Evolutionary conservation across 768 basidiomycete genomes (phyloP), one percentile per base, ranked within the genome.

Genomic region (Termitomyces sp.): DNA sequence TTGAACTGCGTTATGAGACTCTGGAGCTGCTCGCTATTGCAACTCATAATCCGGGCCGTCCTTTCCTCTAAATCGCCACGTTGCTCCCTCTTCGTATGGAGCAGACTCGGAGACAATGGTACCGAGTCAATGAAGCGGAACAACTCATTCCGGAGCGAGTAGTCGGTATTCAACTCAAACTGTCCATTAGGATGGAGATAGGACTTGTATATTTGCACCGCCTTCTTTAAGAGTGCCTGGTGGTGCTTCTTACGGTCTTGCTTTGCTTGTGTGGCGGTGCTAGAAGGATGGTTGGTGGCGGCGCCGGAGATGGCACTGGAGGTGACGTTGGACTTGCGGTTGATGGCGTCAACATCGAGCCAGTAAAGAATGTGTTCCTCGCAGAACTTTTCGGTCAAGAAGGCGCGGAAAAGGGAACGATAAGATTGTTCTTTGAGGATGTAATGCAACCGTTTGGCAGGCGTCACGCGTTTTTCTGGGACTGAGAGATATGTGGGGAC

Each of bases 301-400:
- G 53, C 12, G 13, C 55, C 58, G 24, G 52, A 48, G 14, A 57
- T 59, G 13, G 58, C 61, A 33, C 55, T 59, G 28, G 61, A 62
- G 18, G 58, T 62, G 53, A 62, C 48, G 47, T 57, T 43, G 49
- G 52, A 62, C 50, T 59, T 62, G 26, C 58, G 58, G 33, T 42
- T 62, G 56, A 62, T 51, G 20, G 52, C 52, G 6, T 62, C 58
- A 36, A 62, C 61, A 36, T 62, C 61, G 30, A 58, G 36, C 61
- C 61, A 62, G 53, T 44, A 62, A 2, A 62, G 40, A 20, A 62
- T 51, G 22, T 62, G 61, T 54, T 62, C 61, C 49, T 62, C 61
- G 56, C 61, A 62, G 24, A 55, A 57, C 20, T 49, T 59, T 54
- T 62, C 61, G 40, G 38, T 36, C 10, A 62, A 53, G 24, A 57